Base-by-base conservation (phyloP, 345 rosid species). In the Brassica carinata region DNA sequence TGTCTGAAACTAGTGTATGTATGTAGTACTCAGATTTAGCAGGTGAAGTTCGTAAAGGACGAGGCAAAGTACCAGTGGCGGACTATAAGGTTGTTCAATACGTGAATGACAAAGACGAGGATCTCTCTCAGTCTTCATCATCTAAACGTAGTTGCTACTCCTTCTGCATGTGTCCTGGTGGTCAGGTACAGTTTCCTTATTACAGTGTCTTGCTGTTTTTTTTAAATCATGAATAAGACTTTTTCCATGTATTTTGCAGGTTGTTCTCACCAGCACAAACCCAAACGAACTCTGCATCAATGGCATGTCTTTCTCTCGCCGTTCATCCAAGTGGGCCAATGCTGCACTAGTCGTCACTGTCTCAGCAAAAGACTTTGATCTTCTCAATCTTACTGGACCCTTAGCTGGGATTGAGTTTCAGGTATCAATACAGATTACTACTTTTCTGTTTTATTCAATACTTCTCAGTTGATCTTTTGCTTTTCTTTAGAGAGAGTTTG, bases 121-220 rank as follows among this genome's bases (percentile, higher is more conserved):
- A 87, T 6, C 34, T 82, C 8, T 57, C 86, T 3, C 62, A 78
- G 64, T 75, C 75, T 79, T 31, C 67, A 26, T 71, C 71, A 68
- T 23, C 26, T 23, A 81, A 45, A 79, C 92, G 88, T 74, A 89
- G 93, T 85, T 95, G 97, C 84, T 95, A 95, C 87, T 95, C 99
- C 81, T 95, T 95, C 82, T 95, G 99, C 89, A 93, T 95, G 99
- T 95, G 99, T 79, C 99, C 99, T 73, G 99, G 98, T 79, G 99
- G 99, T 62, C 98, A 95, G 98, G 98, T 92, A 84, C 71, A 64
- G 19, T 48, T 64, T 69, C 70, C 74, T 38, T 34, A 27, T 15
- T 15, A 40, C 30, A 68, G 5, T 51, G 66, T 69, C 3, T 62
- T 61, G 26, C 66, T 19, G 17, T 63, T 61, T 45, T 62, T 51